These are phyloP conservation scores for Pichia cactophila DNA, from an alignment of 1,139 yeast genomes.

Conservation along the genomic window DNA sequence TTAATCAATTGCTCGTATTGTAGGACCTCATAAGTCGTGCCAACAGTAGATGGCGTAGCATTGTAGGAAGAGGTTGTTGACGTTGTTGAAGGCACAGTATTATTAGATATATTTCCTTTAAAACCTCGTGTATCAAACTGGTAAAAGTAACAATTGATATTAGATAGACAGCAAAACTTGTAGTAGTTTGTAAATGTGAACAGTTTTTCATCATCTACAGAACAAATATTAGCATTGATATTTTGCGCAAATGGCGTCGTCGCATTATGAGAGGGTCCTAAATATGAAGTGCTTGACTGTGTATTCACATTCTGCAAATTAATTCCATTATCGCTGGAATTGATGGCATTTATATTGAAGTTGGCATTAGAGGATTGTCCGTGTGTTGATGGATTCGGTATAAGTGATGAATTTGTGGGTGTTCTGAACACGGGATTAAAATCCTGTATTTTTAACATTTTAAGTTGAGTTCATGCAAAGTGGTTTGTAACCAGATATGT, in stretches of 20 bases:
- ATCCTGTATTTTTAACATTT: conserved; percentile 25
- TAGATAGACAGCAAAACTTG: conserved; percentile 20
- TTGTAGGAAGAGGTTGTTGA: not conserved
- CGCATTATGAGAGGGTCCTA: not conserved
- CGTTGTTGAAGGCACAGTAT: not conserved
- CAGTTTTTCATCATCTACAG: conserved; percentile 14
- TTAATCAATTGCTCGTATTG: conserved; percentile 23
- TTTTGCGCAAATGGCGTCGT: conserved; percentile 3
- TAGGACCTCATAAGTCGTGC: conserved; percentile 19
- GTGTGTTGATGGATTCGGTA: not conserved
- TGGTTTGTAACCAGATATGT: not conserved
- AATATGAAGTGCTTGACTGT: not conserved
- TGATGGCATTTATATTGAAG: not conserved
- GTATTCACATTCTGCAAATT: not conserved
- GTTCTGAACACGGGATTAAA: conserved; percentile 23
- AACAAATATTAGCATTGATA: not conserved
- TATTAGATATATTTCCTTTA: not conserved
- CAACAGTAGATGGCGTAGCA: conserved; percentile 1
- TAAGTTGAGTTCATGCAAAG: not conserved
- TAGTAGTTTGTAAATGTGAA: conserved; percentile 25
- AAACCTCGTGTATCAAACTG: conserved; percentile 17
- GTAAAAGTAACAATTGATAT: conserved; percentile 25
- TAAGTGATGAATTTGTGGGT: conserved; percentile 9
- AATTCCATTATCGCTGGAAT: not conserved
- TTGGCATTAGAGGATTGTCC: not conserved